Evolutionary conservation across 2,329 filamentous ascomycete genomes (phyloP).

Genomic region (Aschersonia sp.): DNA sequence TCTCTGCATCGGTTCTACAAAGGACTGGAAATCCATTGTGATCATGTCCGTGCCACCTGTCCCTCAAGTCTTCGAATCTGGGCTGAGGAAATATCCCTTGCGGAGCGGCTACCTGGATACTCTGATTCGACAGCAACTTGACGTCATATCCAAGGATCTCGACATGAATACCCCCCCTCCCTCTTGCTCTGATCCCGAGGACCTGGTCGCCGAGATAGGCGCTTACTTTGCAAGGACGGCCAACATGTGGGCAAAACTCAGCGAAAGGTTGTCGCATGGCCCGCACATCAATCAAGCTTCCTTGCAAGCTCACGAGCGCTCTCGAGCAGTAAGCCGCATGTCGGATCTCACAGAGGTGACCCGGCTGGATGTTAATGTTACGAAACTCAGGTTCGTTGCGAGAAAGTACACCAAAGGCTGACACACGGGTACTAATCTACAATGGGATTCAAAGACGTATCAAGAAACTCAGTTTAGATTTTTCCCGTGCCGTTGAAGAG

Average conservation of each 20-base stretch:
- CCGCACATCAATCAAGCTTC: constrained; percentile 16
- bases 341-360: constrained; percentile 15
- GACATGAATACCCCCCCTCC: constrained; percentile 7
- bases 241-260: constrained; percentile 16
- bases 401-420: background rate
- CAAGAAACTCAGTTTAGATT: constrained; percentile 17
- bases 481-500: constrained; percentile 18
- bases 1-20: background rate
- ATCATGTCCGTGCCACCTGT: constrained; percentile 12
- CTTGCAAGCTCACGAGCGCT: constrained; percentile 13
- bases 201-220: constrained; percentile 18
- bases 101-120: constrained; percentile 9
- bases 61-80: constrained; percentile 14
- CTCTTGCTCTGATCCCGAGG: constrained; percentile 8
- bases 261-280: constrained; percentile 17
- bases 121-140: constrained; percentile 14
- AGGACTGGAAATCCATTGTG: background rate
- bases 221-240: constrained; percentile 21
- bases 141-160: constrained; percentile 10
- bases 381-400: constrained; percentile 15
- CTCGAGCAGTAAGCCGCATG: constrained; percentile 9
- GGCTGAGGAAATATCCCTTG: constrained; percentile 5
- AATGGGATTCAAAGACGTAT: constrained; percentile 14
- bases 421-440: too few species aligned
- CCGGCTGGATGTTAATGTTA: constrained; percentile 16